A percentile compares a stretch with the other conserved stretches of the same genome.
phyloP scores from a whole-genome alignment of 192 early-diverging fungal genomes.

The Rhizophagus clarus region DNA sequence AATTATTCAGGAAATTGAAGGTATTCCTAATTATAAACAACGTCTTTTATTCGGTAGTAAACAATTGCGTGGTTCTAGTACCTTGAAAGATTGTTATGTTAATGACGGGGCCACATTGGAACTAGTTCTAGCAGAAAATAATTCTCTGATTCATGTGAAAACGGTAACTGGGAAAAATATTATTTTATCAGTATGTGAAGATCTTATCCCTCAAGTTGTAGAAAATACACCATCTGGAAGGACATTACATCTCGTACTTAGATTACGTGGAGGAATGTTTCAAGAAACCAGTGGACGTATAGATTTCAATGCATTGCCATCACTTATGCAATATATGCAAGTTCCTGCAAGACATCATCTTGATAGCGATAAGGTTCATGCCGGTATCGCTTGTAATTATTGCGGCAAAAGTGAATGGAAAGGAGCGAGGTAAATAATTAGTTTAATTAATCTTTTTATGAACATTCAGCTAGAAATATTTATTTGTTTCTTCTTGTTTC shows the following conservation, averaged over 20 bases:
- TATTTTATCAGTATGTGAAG: background rate
- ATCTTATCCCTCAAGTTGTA: background rate
- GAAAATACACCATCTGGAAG: background rate
- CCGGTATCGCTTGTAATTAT: constrained; percentile 22
- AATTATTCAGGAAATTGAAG: constrained; percentile 82
- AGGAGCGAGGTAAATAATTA: constrained; percentile 26
- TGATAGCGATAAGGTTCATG: background rate
- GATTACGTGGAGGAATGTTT: constrained; percentile 56
- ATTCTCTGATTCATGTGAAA: background rate
- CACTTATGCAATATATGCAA: constrained; percentile 21
- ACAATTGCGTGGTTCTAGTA: constrained; percentile 69
- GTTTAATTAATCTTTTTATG: background rate
- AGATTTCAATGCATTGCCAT: constrained; percentile 18
- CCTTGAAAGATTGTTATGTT: constrained; percentile 71
- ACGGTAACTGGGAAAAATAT: background rate
- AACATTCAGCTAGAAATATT: background rate
- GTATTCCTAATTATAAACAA: constrained; percentile 69
- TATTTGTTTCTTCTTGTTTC: background rate
- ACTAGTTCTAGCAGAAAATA: background rate
- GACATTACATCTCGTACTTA: constrained; percentile 68
- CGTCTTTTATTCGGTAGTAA: constrained; percentile 65
- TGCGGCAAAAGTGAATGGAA: constrained; percentile 19
- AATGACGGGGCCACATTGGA: constrained; percentile 56
- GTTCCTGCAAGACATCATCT: constrained; percentile 6
- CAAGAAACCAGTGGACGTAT: background rate